These are phyloP conservation scores for Paxillus involutus DNA, from an alignment of 768 basidiomycete species.

Conservation along the genomic window DNA sequence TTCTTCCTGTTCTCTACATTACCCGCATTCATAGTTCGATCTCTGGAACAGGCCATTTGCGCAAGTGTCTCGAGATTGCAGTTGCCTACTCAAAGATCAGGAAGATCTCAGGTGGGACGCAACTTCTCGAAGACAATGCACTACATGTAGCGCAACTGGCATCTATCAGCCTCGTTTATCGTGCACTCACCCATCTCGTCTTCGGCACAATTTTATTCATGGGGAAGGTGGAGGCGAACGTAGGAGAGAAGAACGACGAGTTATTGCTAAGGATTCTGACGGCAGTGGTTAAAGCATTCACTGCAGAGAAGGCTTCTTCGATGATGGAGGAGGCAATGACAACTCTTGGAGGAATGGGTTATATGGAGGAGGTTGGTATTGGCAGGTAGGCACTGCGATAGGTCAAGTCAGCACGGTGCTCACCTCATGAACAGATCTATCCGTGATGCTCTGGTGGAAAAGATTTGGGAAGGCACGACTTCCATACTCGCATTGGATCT, in stretches of 20 bases:
- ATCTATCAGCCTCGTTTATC: conserved; percentile 58
- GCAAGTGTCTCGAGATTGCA: conserved; percentile 65
- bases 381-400: conserved; percentile 41
- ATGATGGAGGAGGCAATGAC: conserved; percentile 78
- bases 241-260: conserved; percentile 49
- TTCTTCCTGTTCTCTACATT: conserved; percentile 73
- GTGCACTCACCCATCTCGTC: conserved; percentile 60
- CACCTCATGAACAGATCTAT: conserved; percentile 41
- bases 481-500: conserved; percentile 71
- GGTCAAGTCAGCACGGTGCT: not conserved
- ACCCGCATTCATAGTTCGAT: conserved; percentile 70
- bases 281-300: conserved; percentile 69
- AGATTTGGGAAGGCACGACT: conserved; percentile 80
- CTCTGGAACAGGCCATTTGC: conserved; percentile 53
- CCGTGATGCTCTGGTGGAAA: conserved; percentile 71
- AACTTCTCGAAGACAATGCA: conserved; percentile 52
- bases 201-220: conserved; percentile 61
- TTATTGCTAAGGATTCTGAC: conserved; percentile 62
- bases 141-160: conserved; percentile 69
- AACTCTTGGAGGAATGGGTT: conserved; percentile 73
- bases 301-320: conserved; percentile 57
- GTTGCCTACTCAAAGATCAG: conserved; percentile 63
- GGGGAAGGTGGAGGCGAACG: conserved; percentile 60
- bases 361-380: conserved; percentile 81
- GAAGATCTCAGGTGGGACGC: conserved; percentile 48